Conservation (phyloP, 2,329 filamentous ascomycete species). For the Exophiala sp. region DNA sequence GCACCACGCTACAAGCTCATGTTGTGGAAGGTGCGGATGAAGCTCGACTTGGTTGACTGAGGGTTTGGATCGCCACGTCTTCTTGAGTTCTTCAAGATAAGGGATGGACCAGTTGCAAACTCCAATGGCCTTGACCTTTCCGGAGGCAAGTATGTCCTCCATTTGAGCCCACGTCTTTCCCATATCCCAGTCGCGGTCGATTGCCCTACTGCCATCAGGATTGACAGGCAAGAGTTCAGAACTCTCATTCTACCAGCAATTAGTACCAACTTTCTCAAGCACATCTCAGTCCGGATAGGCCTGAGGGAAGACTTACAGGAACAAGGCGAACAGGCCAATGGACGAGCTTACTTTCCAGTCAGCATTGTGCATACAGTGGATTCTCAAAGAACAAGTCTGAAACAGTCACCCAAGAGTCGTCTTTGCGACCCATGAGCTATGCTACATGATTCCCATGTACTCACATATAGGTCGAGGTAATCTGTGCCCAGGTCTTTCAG, state of each 20-base stretch:
- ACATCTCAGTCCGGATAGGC: conserved; percentile 18
- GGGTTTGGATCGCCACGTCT: conserved; percentile 57
- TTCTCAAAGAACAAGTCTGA: conserved; percentile 46
- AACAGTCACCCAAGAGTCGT: not conserved
- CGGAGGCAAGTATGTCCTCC: conserved; percentile 43
- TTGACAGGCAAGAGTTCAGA: conserved; percentile 23
- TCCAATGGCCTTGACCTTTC: conserved; percentile 73
- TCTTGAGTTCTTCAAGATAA: conserved; percentile 73
- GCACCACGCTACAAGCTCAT: conserved; percentile 25
- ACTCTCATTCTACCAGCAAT: conserved; percentile 16
- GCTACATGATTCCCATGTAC: conserved; percentile 34
- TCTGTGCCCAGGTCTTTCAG: conserved; percentile 61
- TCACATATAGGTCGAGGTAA: conserved; percentile 63
- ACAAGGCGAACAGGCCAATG: conserved; percentile 36
- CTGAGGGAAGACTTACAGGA: conserved; percentile 4
- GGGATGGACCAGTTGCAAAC: conserved; percentile 81
- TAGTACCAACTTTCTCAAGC: conserved; percentile 16
- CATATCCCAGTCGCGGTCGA: conserved; percentile 2
- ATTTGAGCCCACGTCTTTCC: conserved; percentile 53
- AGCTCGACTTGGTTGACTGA: conserved; percentile 75
- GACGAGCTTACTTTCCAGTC: conserved; percentile 32
- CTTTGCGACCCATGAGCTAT: conserved; percentile 37
- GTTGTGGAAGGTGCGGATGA: conserved; percentile 67
- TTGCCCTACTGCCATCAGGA: conserved; percentile 5
- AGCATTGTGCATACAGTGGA: not conserved